Percentiles rank a stretch among this genome's conserved stretches.
Evolutionary conservation across 179 eudicot species (phyloP).

Genomic region (Beta lomatogona): DNA sequence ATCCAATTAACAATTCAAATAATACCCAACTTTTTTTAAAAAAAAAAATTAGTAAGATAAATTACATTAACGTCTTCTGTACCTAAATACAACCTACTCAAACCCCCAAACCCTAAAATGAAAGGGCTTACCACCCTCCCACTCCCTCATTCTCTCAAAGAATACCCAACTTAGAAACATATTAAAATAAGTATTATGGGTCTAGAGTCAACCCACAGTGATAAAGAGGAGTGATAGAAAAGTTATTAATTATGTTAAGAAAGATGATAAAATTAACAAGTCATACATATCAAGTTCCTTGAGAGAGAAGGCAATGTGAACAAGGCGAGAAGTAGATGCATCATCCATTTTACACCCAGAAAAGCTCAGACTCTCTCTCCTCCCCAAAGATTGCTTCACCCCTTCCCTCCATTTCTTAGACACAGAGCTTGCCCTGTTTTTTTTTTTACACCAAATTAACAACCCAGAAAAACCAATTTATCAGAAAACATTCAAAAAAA

Average conservation of each 20-base stretch:
- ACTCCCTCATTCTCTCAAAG: too few species aligned
- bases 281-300: constrained; percentile 85
- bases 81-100: too few species aligned
- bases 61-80: too few species aligned
- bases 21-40: too few species aligned
- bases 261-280: neutral
- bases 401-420: constrained; percentile 81
- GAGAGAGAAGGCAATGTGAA: constrained; percentile 72
- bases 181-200: too few species aligned
- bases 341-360: constrained; percentile 91
- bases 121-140: too few species aligned
- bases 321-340: constrained; percentile 71
- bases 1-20: neutral
- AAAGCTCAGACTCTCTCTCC: constrained; percentile 69
- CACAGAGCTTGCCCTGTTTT: constrained; percentile 68
- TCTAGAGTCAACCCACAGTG: neutral
- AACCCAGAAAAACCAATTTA: neutral
- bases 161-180: too few species aligned
- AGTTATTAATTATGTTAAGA: neutral
- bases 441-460: neutral
- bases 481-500: neutral
- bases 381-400: constrained; percentile 78
- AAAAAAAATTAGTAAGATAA: too few species aligned
- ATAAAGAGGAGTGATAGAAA: neutral
- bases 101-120: too few species aligned